Evolutionary conservation across 2,329 filamentous ascomycete genomes (phyloP).

Genomic region (Botrytis porri): DNA sequence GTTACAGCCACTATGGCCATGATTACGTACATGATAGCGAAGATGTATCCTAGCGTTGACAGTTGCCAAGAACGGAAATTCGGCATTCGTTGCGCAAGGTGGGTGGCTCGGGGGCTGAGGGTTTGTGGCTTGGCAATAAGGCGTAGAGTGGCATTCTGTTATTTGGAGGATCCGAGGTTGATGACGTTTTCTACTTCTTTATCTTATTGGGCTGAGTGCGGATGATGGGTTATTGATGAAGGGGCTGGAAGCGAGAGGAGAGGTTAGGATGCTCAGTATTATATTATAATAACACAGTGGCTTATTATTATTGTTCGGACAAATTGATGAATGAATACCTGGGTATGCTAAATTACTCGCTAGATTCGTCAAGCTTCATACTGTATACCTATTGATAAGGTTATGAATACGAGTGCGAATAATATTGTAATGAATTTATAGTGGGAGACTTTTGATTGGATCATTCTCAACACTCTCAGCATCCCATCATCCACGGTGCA

Average conservation of each 20-base stretch:
- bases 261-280: background rate
- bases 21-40: background rate
- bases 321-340: background rate
- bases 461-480: background rate
- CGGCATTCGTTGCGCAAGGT: background rate
- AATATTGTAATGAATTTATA: background rate
- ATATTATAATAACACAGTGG: background rate
- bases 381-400: no score
- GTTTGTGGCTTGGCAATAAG: slow-evolving; percentile 1
- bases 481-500: background rate
- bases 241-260: slow-evolving; percentile 1
- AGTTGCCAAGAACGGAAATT: slow-evolving; percentile 6
- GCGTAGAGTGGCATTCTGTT: background rate
- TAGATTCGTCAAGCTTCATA: background rate
- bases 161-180: background rate
- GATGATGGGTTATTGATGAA: background rate
- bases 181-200: slow-evolving; percentile 6
- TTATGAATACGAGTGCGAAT: background rate
- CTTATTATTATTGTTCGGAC: background rate
- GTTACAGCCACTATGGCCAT: background rate
- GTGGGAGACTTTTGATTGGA: background rate
- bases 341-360: background rate
- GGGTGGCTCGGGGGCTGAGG: slow-evolving; percentile 4
- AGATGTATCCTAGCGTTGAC: background rate
- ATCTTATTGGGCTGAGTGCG: background rate